Percentiles rank a stretch among this genome's conserved stretches.
phyloP scores from a whole-genome alignment of 1,139 yeast species.

The Geotrichum fermentans region DNA sequence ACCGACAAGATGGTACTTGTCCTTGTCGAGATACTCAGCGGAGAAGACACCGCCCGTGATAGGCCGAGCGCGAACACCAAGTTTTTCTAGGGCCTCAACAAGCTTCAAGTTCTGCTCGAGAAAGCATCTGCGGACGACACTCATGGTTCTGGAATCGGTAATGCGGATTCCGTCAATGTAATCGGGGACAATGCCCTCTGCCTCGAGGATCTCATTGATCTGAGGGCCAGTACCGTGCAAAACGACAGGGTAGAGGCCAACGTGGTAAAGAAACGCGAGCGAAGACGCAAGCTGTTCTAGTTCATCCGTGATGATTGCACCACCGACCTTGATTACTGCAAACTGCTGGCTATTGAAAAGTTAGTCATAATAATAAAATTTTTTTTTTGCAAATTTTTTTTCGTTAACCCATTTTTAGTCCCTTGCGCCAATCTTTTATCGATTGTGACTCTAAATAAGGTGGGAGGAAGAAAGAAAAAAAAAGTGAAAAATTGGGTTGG shows the following conservation, averaged over 20 bases:
- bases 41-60: conserved; percentile 96
- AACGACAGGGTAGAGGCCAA: conserved; percentile 93
- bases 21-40: conserved; percentile 87
- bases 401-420: too few species aligned
- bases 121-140: conserved; percentile 91
- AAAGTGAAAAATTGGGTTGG: not conserved
- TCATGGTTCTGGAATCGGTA: conserved; percentile 92
- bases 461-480: not conserved
- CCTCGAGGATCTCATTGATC: conserved; percentile 86
- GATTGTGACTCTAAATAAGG: conserved; percentile 6
- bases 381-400: too few species aligned
- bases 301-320: conserved; percentile 95
- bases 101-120: conserved; percentile 89
- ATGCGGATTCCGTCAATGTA: conserved; percentile 95
- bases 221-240: conserved; percentile 99
- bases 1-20: conserved; percentile 89
- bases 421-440: too few species aligned
- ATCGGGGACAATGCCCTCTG: conserved; percentile 92
- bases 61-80: conserved; percentile 98
- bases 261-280: conserved; percentile 91
- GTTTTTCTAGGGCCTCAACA: conserved; percentile 90
- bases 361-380: not conserved
- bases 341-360: conserved; percentile 74
- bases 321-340: conserved; percentile 98
- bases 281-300: conserved; percentile 91